Evolutionary conservation across 768 basidiomycete species (phyloP), one percentile per base, ranked within the genome.

Genomic region (Lentinula edodes): DNA sequence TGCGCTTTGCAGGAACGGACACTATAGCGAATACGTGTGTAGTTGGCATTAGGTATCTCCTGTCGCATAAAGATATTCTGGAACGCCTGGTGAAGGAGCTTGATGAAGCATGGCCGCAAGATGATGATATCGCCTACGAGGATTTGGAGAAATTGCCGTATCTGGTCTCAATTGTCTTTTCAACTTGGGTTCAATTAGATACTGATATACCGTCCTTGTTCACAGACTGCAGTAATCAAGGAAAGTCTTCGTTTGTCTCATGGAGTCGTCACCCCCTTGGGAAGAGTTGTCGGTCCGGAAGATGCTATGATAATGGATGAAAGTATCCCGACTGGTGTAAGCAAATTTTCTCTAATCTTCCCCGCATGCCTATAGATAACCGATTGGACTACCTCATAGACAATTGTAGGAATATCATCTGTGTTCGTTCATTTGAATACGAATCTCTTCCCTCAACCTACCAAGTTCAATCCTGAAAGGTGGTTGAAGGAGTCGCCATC

Each of bases 91-190:
- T 54, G 7, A 52, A 50, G 23, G 71, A 70, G 53, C 62, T 72
- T 9, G 59, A 53, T 6, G 50, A 58, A 8, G 70, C 67, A 6
- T 72, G 70, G 68, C 69, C 71, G 0, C 52, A 63, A 1, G 43
- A 66, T 4, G 61, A 66, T 10, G 53, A 58, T 20, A 39, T 39
- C 18, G 61, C 66, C 15, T 69, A 65, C n/a, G 68, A 68, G 43
- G 63, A 48, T 2, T 36, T 72, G 28, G 70, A 72, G 52, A 67
- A 63, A 52, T 28, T 72, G 50, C 70, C 71, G 9, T 72, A 70
- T 51, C 64, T 72, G 42, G 69, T 71, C 28, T 9, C 20, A 1
- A 10, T 66, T 45, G 28, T 48, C 48, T 50, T 28, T 20, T 32
- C 20, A 51, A 32, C 16, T 38, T 42, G 6, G 28, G 28, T 28